These are phyloP conservation scores for Mortierella sp. DNA, from an alignment of 371 early-diverging fungal genomes.

Conservation along the genomic window DNA sequence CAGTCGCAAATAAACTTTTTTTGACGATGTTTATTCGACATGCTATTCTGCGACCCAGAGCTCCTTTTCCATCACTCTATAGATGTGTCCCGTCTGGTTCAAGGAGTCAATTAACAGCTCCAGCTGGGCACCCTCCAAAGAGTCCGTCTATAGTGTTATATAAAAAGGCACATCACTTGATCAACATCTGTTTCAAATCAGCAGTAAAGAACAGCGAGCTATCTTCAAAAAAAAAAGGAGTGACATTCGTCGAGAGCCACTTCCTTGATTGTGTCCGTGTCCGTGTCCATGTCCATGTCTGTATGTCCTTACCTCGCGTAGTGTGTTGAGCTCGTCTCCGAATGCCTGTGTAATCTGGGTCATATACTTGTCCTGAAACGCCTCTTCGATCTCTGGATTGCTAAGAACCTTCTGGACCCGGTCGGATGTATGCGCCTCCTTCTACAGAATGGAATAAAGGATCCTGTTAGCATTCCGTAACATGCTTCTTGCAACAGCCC, in stretches of 20 bases:
- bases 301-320: slow-evolving; percentile 45
- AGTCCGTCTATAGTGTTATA: slow-evolving; percentile 39
- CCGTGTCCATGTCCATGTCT: background rate
- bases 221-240: background rate
- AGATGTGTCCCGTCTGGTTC: slow-evolving; percentile 57
- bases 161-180: background rate
- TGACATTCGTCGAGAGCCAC: background rate
- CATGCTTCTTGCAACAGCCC: background rate
- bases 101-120: slow-evolving; percentile 57
- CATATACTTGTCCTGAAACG: slow-evolving; percentile 55
- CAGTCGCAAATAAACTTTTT: slow-evolving; percentile 1
- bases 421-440: slow-evolving; percentile 54
- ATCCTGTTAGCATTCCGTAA: background rate
- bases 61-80: slow-evolving; percentile 44
- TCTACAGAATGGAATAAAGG: slow-evolving; percentile 14
- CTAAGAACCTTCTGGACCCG: slow-evolving; percentile 43
- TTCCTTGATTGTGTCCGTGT: too few species aligned
- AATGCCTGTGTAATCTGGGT: slow-evolving; percentile 54
- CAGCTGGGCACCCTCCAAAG: slow-evolving; percentile 44
- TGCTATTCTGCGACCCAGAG: slow-evolving; percentile 43
- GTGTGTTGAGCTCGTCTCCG: slow-evolving; percentile 54
- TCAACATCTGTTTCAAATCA: background rate
- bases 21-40: background rate
- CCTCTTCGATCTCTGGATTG: slow-evolving; percentile 54
- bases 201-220: background rate